phyloP scores from a whole-genome alignment of 306 rosid genomes.

The Sechiopsis laciniata region DNA sequence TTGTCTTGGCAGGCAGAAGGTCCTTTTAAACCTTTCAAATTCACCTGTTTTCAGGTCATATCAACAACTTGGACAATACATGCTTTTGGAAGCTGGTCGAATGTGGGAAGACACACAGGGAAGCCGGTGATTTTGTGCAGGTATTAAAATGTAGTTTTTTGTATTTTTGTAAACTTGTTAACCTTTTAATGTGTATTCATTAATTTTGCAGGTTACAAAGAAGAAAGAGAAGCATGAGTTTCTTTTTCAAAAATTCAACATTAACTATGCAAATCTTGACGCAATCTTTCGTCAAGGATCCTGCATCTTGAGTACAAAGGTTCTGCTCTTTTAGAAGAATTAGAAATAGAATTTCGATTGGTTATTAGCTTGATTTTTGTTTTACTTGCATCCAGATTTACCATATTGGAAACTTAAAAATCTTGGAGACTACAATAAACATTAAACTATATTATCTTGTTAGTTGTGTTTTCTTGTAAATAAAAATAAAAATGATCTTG shows the following conservation, averaged over 20 bases:
- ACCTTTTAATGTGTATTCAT: conserved; percentile 1
- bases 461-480: no score
- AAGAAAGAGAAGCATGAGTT: conserved; percentile 52
- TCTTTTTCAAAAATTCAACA: conserved; percentile 50
- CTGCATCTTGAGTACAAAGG: conserved; percentile 51
- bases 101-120: conserved; percentile 44
- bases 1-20: background rate
- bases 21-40: background rate
- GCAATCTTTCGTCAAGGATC: conserved; percentile 70
- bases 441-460: background rate
- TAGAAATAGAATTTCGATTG: background rate
- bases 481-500: no score
- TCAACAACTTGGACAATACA: conserved; percentile 48
- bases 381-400: background rate
- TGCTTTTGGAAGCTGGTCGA: conserved; percentile 65
- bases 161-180: conserved; percentile 5
- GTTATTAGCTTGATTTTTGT: background rate
- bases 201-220: conserved; percentile 38
- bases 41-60: conserved; percentile 39
- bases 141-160: conserved; percentile 19
- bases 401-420: background rate
- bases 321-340: conserved; percentile 13
- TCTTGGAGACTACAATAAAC: conserved; percentile 3
- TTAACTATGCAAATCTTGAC: conserved; percentile 52
- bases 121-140: conserved; percentile 45